These are phyloP conservation scores for Pleoardoris graminearum DNA, from an alignment of 2,329 filamentous ascomycete genomes.

Conservation along the genomic window DNA sequence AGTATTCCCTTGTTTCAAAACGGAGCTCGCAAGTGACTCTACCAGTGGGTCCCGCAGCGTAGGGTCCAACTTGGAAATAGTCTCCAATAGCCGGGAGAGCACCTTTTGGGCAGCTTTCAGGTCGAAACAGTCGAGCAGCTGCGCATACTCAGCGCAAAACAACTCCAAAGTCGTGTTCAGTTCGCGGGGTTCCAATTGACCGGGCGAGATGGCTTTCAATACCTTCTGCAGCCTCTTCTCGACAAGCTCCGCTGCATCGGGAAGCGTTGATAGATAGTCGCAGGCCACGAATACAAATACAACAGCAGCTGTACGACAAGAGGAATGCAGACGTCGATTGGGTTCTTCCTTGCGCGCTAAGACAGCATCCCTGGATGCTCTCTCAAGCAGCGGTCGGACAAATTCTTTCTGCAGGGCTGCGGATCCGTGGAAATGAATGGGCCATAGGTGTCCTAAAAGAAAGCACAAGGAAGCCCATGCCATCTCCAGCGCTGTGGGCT, in stretches of 20 bases:
- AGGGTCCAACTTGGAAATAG: slow-evolving; percentile 17
- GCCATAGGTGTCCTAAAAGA: slow-evolving; percentile 36
- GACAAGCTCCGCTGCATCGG: slow-evolving; percentile 24
- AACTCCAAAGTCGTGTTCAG: slow-evolving; percentile 25
- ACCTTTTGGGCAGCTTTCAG: slow-evolving; percentile 18
- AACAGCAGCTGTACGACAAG: slow-evolving; percentile 27
- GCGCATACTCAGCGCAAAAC: slow-evolving; percentile 32
- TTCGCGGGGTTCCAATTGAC: slow-evolving; percentile 18
- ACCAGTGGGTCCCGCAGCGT: slow-evolving; percentile 12
- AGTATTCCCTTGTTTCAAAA: slow-evolving; percentile 25
- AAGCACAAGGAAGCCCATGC: slow-evolving; percentile 38
- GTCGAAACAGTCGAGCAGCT: slow-evolving; percentile 28
- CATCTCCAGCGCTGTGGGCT: slow-evolving; percentile 19
- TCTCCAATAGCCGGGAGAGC: slow-evolving; percentile 25
- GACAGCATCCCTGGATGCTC: slow-evolving; percentile 29
- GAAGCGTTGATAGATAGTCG: slow-evolving; percentile 28
- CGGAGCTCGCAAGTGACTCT: slow-evolving; percentile 24
- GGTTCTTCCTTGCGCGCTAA: slow-evolving; percentile 13
- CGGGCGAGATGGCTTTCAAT: slow-evolving; percentile 25
- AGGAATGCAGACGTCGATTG: slow-evolving; percentile 19
- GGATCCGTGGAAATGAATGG: slow-evolving; percentile 34
- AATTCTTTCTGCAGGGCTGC: slow-evolving; percentile 25
- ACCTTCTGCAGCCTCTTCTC: slow-evolving; percentile 24
- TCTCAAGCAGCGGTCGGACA: slow-evolving; percentile 31
- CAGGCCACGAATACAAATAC: slow-evolving; percentile 34